Evolutionary conservation across 495 filamentous ascomycete species (phyloP).

Genomic region (Penicillium cinerascens): DNA sequence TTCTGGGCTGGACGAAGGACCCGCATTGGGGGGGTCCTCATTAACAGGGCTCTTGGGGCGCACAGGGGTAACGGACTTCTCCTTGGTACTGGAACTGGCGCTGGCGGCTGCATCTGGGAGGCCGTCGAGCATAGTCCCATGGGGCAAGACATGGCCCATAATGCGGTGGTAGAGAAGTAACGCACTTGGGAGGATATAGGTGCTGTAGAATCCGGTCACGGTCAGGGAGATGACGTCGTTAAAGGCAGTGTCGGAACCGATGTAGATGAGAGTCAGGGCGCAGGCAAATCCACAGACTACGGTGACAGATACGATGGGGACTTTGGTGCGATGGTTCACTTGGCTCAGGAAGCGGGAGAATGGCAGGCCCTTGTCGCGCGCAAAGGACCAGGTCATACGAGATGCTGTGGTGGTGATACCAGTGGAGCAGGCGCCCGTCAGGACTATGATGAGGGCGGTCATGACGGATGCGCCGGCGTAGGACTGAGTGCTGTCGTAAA

Average conservation of each 20-base stretch:
- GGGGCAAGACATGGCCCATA: slow-evolving; percentile 22
- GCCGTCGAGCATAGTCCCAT: slow-evolving; percentile 26
- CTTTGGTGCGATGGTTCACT: slow-evolving; percentile 25
- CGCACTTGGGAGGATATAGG: slow-evolving; percentile 38
- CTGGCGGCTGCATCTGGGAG: slow-evolving; percentile 13
- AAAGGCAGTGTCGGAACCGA: slow-evolving; percentile 47
- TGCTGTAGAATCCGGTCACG: slow-evolving; percentile 38
- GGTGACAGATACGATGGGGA: slow-evolving; percentile 37
- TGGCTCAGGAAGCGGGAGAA: slow-evolving; percentile 33
- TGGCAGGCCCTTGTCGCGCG: slow-evolving; percentile 47
- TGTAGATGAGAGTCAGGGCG: slow-evolving; percentile 47
- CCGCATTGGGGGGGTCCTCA: slow-evolving; percentile 3
- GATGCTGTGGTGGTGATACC: slow-evolving; percentile 45
- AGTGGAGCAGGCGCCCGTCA: slow-evolving; percentile 31
- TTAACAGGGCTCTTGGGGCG: slow-evolving; percentile 13
- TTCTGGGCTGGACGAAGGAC: slow-evolving; percentile 14
- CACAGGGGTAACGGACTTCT: slow-evolving; percentile 12
- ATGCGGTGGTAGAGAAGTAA: slow-evolving; percentile 41
- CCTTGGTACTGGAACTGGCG: slow-evolving; percentile 5
- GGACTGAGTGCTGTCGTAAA: slow-evolving; percentile 23
- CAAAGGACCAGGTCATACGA: slow-evolving; percentile 53
- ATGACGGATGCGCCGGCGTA: slow-evolving; percentile 24
- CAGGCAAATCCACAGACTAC: slow-evolving; percentile 35
- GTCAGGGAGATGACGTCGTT: slow-evolving; percentile 45
- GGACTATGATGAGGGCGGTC: slow-evolving; percentile 31